A percentile compares a stretch with the other conserved stretches of the same genome.
Evolutionary conservation across 2,329 filamentous ascomycete genomes (phyloP).

Genomic region (Ophidiomyces ophidiicola): DNA sequence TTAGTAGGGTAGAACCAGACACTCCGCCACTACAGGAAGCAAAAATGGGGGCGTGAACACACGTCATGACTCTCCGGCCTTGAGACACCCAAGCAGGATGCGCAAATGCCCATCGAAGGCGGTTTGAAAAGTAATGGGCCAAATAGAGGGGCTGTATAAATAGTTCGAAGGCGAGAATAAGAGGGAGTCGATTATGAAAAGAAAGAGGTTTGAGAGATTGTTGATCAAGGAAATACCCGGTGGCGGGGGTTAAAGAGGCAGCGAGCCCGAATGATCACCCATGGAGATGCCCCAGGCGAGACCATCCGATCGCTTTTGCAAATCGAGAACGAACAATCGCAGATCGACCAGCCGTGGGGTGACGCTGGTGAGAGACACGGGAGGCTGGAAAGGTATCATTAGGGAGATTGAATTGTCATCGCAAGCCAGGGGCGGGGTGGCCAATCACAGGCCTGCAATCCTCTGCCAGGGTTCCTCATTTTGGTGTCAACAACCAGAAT

Average conservation of each 20-base stretch:
- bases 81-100: conserved; percentile 31
- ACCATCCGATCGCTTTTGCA: conserved; percentile 6
- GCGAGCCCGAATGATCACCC: conserved; percentile 11
- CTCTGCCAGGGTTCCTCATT: background rate
- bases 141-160: background rate
- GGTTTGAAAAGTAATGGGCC: background rate
- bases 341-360: background rate
- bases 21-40: background rate
- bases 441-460: background rate
- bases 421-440: background rate
- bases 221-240: background rate
- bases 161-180: background rate
- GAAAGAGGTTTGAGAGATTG: background rate
- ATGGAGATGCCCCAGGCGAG: conserved; percentile 8
- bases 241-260: conserved; percentile 9
- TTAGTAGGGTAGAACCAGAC: conserved; percentile 1
- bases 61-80: conserved; percentile 31
- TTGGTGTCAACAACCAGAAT: background rate
- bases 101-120: conserved; percentile 35
- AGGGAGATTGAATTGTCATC: background rate
- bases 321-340: background rate
- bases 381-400: conserved; percentile 2
- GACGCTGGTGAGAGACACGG: background rate
- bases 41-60: conserved; percentile 10
- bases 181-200: no score